Conservation (phyloP, 2,329 filamentous ascomycete species). For the Aspergillus costaricaensis region DNA sequence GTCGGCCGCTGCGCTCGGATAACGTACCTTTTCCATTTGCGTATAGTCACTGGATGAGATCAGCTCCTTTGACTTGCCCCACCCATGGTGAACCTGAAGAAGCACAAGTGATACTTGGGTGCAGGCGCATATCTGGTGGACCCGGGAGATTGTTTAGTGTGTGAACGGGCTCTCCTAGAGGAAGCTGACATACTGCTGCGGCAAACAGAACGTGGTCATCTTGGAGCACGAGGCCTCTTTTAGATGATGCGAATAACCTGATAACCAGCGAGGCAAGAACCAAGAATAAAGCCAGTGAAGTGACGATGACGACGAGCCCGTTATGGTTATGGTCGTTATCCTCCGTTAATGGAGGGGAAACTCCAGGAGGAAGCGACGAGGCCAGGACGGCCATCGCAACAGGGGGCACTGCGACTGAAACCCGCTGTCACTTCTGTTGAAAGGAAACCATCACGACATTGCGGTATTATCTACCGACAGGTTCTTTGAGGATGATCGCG, state of each 20-base stretch:
- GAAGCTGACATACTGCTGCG: constrained; percentile 30
- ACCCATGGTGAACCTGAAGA: constrained; percentile 40
- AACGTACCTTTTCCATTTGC: constrained; percentile 40
- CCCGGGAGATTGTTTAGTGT: not conserved
- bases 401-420: not conserved
- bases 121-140: constrained; percentile 34
- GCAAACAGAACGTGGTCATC: constrained; percentile 40
- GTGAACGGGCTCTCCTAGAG: not conserved
- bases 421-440: not conserved
- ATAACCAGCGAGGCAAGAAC: constrained; percentile 43
- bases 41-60: constrained; percentile 22
- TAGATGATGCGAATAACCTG: constrained; percentile 42
- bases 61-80: constrained; percentile 38
- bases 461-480: no score
- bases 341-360: constrained; percentile 38
- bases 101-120: constrained; percentile 44
- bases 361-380: constrained; percentile 20
- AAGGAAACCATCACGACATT: not conserved
- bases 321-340: constrained; percentile 43
- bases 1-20: not conserved
- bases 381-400: not conserved
- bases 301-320: constrained; percentile 44
- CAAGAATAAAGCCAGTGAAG: constrained; percentile 42
- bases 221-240: constrained; percentile 31
- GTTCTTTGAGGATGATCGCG: not conserved